Evolutionary conservation across 768 basidiomycete genomes (phyloP).

Genomic region (Tricholoma matsutake): DNA sequence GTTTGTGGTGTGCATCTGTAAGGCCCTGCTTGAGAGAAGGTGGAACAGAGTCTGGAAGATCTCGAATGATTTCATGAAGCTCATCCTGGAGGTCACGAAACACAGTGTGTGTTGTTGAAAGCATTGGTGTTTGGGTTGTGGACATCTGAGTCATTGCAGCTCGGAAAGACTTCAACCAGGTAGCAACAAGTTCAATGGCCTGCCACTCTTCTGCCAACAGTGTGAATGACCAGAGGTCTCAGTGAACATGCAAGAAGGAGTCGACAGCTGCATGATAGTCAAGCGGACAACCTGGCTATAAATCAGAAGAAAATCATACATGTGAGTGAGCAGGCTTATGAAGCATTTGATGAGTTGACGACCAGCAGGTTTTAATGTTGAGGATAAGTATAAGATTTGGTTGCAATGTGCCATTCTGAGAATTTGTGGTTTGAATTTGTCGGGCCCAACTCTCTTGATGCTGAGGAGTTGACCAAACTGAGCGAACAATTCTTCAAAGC

Average conservation of each 20-base stretch:
- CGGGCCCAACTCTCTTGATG: constrained; percentile 15
- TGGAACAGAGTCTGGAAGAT: constrained; percentile 14
- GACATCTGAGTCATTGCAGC: constrained; percentile 33
- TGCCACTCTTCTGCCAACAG: constrained; percentile 17
- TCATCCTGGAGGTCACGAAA: constrained; percentile 32
- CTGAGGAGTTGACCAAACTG: constrained; percentile 23
- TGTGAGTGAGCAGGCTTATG: constrained; percentile 11
- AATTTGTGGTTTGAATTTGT: constrained; percentile 9
- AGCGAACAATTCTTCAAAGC: constrained; percentile 25
- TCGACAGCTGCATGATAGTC: constrained; percentile 12
- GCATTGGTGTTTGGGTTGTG: constrained; percentile 26
- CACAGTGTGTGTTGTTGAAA: constrained; percentile 30
- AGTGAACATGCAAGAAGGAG: constrained; percentile 5
- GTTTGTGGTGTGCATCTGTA: constrained; percentile 25
- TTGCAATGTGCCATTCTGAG: neutral
- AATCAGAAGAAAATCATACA: neutral
- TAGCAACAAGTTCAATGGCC: constrained; percentile 10
- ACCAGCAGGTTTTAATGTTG: constrained; percentile 27
- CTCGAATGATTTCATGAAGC: constrained; percentile 14
- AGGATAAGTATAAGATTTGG: constrained; percentile 25
- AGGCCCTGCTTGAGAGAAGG: constrained; percentile 21
- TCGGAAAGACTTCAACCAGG: constrained; percentile 22
- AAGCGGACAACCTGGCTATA: constrained; percentile 14
- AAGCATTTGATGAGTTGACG: constrained; percentile 30
- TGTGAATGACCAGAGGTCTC: neutral